A percentile compares a stretch with the other conserved stretches of the same genome.
Evolutionary conservation across 257 asterid species (phyloP).

Genomic region (Thymus mandschuricus): DNA sequence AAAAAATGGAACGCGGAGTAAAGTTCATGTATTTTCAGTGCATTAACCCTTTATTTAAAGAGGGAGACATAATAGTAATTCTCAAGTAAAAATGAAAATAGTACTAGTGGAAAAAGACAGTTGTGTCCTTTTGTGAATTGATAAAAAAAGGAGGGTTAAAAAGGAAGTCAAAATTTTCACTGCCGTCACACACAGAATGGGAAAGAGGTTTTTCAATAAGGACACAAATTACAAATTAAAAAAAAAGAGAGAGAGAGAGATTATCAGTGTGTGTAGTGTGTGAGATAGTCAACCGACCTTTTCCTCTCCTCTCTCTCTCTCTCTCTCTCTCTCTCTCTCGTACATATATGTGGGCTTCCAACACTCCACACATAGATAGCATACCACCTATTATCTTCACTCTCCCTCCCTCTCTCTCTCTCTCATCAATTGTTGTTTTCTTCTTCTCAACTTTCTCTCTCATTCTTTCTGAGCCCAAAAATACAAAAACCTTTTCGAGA

Average conservation of each 20-base stretch:
- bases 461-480: conserved; percentile 31
- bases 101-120: neutral
- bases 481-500: conserved; percentile 23
- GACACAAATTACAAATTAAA: neutral
- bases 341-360: conserved; percentile 54
- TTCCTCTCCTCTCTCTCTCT: too few species aligned
- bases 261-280: conserved; percentile 11
- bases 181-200: conserved; percentile 37
- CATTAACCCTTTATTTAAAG: too few species aligned
- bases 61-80: too few species aligned
- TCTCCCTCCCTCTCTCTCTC: conserved; percentile 13
- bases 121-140: neutral
- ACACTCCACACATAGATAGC: conserved; percentile 43
- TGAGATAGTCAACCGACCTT: conserved; percentile 49
- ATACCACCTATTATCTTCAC: conserved; percentile 43
- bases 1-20: too few species aligned
- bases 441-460: conserved; percentile 1
- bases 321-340: conserved; percentile 30
- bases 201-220: neutral
- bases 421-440: conserved; percentile 18
- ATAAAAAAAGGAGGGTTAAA: neutral
- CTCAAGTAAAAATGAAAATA: too few species aligned
- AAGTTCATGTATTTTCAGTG: too few species aligned
- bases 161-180: conserved; percentile 33
- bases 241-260: too few species aligned